A percentile compares a stretch with the other conserved stretches of the same genome.
phyloP scores from a whole-genome alignment of 306 rosid species.

The Alnus rubra region DNA sequence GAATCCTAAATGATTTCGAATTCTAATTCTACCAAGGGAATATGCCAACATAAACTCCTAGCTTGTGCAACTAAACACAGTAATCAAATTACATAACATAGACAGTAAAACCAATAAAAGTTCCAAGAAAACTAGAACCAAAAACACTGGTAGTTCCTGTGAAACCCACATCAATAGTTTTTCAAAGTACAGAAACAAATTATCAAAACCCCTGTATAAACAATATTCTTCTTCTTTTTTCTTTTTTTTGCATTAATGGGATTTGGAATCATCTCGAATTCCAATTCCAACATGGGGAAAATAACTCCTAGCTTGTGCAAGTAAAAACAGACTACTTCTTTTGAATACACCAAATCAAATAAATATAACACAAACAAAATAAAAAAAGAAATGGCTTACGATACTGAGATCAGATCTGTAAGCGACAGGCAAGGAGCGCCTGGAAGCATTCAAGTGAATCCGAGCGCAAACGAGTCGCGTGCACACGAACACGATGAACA shows the following conservation, averaged over 20 bases:
- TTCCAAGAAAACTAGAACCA: neutral
- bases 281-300: no score
- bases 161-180: neutral
- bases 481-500: conserved; percentile 90
- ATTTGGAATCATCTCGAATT: neutral
- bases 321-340: neutral
- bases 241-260: neutral
- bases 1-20: neutral
- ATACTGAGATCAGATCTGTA: conserved; percentile 78
- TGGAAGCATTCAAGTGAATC: conserved; percentile 74
- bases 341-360: neutral
- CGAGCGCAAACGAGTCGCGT: conserved; percentile 89
- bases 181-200: neutral
- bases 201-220: no score
- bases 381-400: conserved; percentile 32
- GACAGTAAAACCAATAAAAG: neutral
- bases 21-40: neutral
- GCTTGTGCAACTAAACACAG: neutral
- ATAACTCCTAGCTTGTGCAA: neutral
- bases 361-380: neutral
- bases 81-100: conserved; percentile 1
- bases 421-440: conserved; percentile 75
- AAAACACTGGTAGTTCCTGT: neutral
- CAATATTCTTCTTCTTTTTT: no score
- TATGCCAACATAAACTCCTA: neutral